phyloP scores from a whole-genome alignment of 768 basidiomycete genomes.

The Hortiboletus flavorubellus region DNA sequence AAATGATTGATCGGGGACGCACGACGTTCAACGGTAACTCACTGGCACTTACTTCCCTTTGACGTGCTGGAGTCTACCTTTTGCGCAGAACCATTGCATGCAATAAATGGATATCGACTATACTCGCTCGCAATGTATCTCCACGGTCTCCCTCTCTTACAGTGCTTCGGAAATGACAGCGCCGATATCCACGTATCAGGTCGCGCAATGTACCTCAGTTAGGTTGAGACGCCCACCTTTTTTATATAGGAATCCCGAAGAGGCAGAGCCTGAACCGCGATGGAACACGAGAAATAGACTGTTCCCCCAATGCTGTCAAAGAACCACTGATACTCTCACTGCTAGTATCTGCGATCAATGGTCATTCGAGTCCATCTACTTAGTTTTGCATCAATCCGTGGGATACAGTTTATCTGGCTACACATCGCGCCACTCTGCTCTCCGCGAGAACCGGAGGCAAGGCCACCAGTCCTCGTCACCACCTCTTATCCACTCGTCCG shows the following conservation, averaged over 20 bases:
- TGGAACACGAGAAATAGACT: neutral
- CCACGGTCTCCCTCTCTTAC: conserved; percentile 1
- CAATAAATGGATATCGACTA: neutral
- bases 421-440: neutral
- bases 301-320: neutral
- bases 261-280: neutral
- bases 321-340: neutral
- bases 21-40: neutral
- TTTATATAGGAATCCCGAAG: neutral
- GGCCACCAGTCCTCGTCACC: too few relatives aligned
- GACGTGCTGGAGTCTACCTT: neutral
- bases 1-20: neutral
- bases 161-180: conserved; percentile 4
- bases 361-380: neutral
- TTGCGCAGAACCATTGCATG: neutral
- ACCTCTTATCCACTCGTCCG: neutral
- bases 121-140: neutral
- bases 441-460: neutral
- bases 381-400: neutral
- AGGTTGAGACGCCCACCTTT: neutral
- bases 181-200: conserved; percentile 16
- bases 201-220: conserved; percentile 8
- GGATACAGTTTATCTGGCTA: neutral
- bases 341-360: neutral
- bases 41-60: neutral